These are phyloP conservation scores for Liquidambar formosana DNA, from an alignment of 164 flowering plant species.

Conservation along the genomic window DNA sequence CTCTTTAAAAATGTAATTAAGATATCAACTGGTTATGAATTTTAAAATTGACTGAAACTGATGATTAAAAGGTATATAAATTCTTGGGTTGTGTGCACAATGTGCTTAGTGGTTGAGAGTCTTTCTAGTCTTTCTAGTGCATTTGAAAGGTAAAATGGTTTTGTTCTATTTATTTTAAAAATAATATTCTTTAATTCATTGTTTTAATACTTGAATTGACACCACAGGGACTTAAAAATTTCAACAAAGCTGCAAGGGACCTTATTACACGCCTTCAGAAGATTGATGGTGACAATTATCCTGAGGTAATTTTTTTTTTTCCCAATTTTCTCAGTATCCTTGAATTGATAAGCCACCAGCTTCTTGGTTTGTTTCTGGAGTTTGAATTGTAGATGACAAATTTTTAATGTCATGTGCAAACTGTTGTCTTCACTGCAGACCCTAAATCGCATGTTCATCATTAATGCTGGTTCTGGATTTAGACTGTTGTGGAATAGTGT, in stretches of 20 bases:
- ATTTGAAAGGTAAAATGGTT: neutral
- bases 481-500: constrained; percentile 61
- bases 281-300: constrained; percentile 53
- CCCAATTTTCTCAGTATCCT: neutral
- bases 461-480: constrained; percentile 65
- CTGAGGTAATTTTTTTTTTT: constrained; percentile 33
- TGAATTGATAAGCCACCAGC: neutral
- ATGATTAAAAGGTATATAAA: too few species aligned
- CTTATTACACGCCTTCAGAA: constrained; percentile 42
- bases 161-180: neutral
- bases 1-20: neutral
- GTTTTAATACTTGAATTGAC: neutral
- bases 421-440: constrained; percentile 28
- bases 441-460: constrained; percentile 56
- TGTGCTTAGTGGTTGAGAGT: too few species aligned
- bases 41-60: too few species aligned
- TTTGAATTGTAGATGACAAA: neutral
- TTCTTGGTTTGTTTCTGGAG: neutral
- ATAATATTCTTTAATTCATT: neutral
- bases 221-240: constrained; percentile 44
- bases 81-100: too few species aligned
- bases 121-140: neutral
- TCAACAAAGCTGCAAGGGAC: constrained; percentile 50
- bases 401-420: neutral
- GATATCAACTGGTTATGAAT: too few species aligned